phyloP scores from a whole-genome alignment of 345 rosid species.

The Nasturtium officinale region DNA sequence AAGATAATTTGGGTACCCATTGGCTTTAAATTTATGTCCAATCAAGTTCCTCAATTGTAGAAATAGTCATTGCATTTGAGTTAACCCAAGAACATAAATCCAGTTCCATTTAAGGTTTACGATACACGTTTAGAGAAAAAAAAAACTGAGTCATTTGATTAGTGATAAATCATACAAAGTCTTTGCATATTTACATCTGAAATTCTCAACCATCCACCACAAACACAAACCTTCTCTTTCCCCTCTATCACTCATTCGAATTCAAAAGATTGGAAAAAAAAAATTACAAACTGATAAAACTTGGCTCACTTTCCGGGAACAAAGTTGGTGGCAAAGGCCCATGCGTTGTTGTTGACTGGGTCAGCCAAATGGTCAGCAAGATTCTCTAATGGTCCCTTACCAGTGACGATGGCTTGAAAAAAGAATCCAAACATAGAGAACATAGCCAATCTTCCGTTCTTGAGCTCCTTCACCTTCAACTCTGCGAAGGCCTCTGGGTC shows the following conservation, averaged over 20 bases:
- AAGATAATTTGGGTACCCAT: too few relatives aligned
- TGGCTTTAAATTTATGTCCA: too few relatives aligned
- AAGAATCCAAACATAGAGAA: constrained; percentile 89
- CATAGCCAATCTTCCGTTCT: constrained; percentile 85
- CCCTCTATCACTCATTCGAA: constrained; percentile 29
- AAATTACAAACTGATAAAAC: constrained; percentile 55
- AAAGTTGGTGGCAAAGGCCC: constrained; percentile 89
- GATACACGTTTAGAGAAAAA: not conserved
- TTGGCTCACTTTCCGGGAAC: constrained; percentile 75
- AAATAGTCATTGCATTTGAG: too few relatives aligned
- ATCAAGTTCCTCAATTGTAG: too few relatives aligned
- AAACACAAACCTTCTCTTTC: too few relatives aligned
- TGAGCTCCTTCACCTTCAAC: constrained; percentile 80
- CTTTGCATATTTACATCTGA: constrained; percentile 33
- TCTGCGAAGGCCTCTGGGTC: constrained; percentile 88
- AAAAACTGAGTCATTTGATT: constrained; percentile 33
- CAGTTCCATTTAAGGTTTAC: too few relatives aligned
- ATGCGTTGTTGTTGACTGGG: constrained; percentile 89
- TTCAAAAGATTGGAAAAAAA: constrained; percentile 35
- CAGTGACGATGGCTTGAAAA: constrained; percentile 84
- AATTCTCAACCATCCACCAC: constrained; percentile 30
- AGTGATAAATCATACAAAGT: constrained; percentile 20
- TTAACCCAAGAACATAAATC: too few relatives aligned
- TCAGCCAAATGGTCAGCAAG: constrained; percentile 85
- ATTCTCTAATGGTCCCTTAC: constrained; percentile 78